phyloP scores from a whole-genome alignment of 2,329 filamentous ascomycete species.

The Pleoardoris graminearum region DNA sequence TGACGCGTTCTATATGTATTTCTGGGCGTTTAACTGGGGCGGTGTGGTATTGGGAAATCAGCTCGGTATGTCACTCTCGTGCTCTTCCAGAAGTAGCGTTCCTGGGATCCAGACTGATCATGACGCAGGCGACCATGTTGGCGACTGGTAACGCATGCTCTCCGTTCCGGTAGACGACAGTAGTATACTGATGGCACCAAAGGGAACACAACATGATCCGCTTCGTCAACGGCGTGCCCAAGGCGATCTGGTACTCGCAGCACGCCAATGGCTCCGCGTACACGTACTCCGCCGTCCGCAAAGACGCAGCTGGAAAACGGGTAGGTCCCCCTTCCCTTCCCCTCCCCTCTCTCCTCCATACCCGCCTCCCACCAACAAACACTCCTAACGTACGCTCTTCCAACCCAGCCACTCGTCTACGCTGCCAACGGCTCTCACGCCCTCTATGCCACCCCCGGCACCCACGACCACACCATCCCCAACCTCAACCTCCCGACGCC shows the following conservation, averaged over 20 bases:
- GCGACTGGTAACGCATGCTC: conserved; percentile 54
- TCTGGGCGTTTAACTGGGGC: conserved; percentile 59
- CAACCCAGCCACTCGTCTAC: conserved; percentile 51
- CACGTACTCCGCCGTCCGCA: conserved; percentile 58
- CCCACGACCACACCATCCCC: conserved; percentile 65
- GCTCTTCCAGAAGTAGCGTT: too few relatives aligned
- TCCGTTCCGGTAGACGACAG: not conserved
- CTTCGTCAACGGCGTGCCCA: conserved; percentile 58
- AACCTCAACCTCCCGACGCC: conserved; percentile 57
- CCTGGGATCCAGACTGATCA: too few relatives aligned
- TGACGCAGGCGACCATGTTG: conserved; percentile 58
- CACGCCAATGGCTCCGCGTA: conserved; percentile 64
- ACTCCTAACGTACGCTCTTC: not conserved
- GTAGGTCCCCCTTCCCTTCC: conserved; percentile 17
- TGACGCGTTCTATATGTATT: conserved; percentile 65
- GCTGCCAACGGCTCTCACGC: conserved; percentile 64
- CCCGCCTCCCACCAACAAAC: not conserved
- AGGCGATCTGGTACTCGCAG: conserved; percentile 63
- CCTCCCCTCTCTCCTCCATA: not conserved
- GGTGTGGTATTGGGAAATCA: conserved; percentile 51
- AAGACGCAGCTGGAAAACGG: conserved; percentile 51
- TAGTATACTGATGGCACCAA: not conserved
- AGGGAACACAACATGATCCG: conserved; percentile 69
- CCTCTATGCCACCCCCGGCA: conserved; percentile 61
- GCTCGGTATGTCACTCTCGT: conserved; percentile 23